Evolutionary conservation across 2,329 filamentous ascomycete species (phyloP).

Genomic region (Anthostomella pinea): DNA sequence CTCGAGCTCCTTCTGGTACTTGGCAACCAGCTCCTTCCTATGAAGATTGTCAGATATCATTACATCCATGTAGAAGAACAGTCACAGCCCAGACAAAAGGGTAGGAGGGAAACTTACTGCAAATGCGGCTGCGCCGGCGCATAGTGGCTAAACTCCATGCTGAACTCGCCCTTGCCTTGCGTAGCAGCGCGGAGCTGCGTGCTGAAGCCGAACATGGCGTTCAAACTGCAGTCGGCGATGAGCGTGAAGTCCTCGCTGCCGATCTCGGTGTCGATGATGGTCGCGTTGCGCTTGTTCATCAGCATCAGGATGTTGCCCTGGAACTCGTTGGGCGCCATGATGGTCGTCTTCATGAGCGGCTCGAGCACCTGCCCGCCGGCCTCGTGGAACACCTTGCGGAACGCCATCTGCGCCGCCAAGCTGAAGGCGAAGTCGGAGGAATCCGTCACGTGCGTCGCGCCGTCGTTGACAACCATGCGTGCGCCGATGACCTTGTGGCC

Average conservation of each 20-base stretch:
- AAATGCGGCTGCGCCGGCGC: conserved; percentile 80
- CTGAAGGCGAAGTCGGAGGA: conserved; percentile 97
- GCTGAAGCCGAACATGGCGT: conserved; percentile 97
- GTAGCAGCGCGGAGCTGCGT: conserved; percentile 87
- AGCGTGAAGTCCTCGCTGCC: conserved; percentile 92
- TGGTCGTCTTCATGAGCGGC: conserved; percentile 96
- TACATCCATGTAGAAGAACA: conserved; percentile 6
- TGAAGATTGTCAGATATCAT: conserved; percentile 24
- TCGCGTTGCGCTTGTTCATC: conserved; percentile 93
- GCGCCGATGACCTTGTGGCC: conserved; percentile 91
- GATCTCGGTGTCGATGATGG: conserved; percentile 93
- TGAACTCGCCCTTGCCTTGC: conserved; percentile 97
- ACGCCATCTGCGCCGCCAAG: conserved; percentile 90
- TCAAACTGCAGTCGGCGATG: conserved; percentile 86
- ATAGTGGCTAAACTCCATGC: conserved; percentile 99
- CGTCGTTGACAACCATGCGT: conserved; percentile 90
- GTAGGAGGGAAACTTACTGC: conserved; percentile 61
- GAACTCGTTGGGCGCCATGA: conserved; percentile 95
- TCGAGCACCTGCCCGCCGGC: conserved; percentile 84
- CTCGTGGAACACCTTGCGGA: conserved; percentile 86
- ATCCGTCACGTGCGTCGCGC: conserved; percentile 95
- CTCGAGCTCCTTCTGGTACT: conserved; percentile 58
- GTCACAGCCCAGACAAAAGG: neutral
- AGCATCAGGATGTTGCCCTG: conserved; percentile 93
- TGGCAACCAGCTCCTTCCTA: conserved; percentile 58